Evolutionary conservation across 75 land plant genomes (phyloP).

Genomic region (Cupressus sempervirens): DNA sequence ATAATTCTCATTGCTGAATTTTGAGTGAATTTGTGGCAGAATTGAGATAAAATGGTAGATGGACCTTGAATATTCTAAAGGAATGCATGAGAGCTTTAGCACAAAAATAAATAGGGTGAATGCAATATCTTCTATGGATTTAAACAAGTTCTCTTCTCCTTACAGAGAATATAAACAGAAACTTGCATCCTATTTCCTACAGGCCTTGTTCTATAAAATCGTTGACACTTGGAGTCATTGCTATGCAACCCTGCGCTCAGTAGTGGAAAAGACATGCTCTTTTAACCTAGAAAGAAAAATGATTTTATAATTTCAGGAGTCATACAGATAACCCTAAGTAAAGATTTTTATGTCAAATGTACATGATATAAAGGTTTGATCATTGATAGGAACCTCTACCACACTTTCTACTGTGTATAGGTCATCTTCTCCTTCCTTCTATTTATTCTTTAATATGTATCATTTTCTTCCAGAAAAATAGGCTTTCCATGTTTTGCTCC

Average conservation of each 20-base stretch:
- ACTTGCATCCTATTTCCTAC: constrained; percentile 72
- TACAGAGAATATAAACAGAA: constrained; percentile 87
- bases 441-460: too few relatives aligned
- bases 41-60: constrained; percentile 8
- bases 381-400: too few relatives aligned
- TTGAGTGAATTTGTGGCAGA: not conserved
- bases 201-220: constrained; percentile 75
- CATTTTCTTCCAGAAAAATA: too few relatives aligned
- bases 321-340: constrained; percentile 1
- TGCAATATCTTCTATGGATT: constrained; percentile 90
- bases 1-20: not conserved
- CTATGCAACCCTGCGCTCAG: constrained; percentile 50
- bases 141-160: constrained; percentile 90
- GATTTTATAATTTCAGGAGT: constrained; percentile 85
- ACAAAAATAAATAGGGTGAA: constrained; percentile 42
- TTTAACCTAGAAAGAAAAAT: constrained; percentile 78
- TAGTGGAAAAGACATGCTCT: constrained; percentile 56
- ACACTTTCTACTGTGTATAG: too few relatives aligned
- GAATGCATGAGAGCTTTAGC: constrained; percentile 66
- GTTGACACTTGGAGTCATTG: constrained; percentile 69
- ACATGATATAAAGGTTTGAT: not conserved
- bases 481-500: too few relatives aligned
- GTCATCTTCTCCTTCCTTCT: too few relatives aligned
- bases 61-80: constrained; percentile 67
- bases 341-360: not conserved